Conservation (phyloP, 225 moss, liverwort and hornwort genomes). For the Marchantia polymorpha region DNA sequence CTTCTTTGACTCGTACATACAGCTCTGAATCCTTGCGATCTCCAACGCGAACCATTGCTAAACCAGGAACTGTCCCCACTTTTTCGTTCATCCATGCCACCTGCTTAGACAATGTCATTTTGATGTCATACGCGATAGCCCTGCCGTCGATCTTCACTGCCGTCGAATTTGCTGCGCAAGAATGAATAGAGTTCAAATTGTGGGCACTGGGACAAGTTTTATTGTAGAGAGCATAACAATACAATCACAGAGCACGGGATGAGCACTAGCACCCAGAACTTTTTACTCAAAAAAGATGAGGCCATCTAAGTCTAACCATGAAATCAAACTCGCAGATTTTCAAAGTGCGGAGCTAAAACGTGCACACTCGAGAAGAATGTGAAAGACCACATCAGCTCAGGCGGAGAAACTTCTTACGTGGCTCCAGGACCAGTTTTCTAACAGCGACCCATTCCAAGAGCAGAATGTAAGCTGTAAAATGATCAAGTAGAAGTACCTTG, state of each 20-base stretch:
- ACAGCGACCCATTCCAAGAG: no score
- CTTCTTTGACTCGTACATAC: conserved; percentile 84
- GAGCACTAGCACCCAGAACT: not conserved
- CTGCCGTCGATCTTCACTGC: conserved; percentile 80
- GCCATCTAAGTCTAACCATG: not conserved
- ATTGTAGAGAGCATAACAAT: not conserved
- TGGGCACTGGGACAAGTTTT: not conserved
- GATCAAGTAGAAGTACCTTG: conserved; percentile 6
- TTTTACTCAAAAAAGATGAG: not conserved
- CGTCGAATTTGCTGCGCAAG: conserved; percentile 26
- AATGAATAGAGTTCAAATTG: not conserved
- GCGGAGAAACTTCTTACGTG: not conserved
- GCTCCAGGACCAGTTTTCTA: not conserved
- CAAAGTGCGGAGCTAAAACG: not conserved
- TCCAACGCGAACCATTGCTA: conserved; percentile 80
- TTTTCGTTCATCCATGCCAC: conserved; percentile 62
- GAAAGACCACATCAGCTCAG: not conserved
- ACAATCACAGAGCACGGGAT: not conserved
- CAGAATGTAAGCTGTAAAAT: not conserved
- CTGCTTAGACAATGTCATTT: conserved; percentile 47
- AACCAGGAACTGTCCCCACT: conserved; percentile 69
- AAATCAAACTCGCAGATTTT: not conserved
- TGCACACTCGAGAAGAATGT: not conserved
- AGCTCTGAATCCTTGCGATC: conserved; percentile 67
- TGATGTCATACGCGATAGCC: conserved; percentile 76